These are phyloP conservation scores for Zygoascus meyerae DNA, from an alignment of 1,139 yeast genomes.

Conservation along the genomic window DNA sequence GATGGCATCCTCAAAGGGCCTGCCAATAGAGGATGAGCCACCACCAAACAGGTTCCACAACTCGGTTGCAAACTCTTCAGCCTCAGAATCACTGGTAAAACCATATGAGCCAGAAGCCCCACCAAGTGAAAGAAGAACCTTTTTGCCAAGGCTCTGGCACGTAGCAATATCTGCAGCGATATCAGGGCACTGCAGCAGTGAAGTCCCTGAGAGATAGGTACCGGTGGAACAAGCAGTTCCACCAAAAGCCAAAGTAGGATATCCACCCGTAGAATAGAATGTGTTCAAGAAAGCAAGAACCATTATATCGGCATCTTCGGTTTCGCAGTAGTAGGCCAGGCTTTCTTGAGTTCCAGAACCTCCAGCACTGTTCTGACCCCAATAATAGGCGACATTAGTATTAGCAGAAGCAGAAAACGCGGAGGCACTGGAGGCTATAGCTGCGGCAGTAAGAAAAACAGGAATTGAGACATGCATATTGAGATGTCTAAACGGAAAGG, in stretches of 20 bases:
- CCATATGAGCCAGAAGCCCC: conserved; percentile 83
- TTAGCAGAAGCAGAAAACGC: conserved; percentile 27
- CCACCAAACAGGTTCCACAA: conserved; percentile 85
- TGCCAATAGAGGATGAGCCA: conserved; percentile 46
- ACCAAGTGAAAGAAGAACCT: conserved; percentile 78
- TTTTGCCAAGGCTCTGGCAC: conserved; percentile 75
- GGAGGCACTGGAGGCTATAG: background rate
- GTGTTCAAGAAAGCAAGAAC: conserved; percentile 61
- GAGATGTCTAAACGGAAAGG: background rate
- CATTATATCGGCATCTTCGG: conserved; percentile 63
- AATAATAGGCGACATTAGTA: conserved; percentile 69
- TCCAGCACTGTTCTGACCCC: conserved; percentile 92
- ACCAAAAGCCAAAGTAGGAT: conserved; percentile 62
- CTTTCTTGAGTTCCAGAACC: conserved; percentile 51
- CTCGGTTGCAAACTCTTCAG: conserved; percentile 60
- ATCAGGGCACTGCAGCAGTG: conserved; percentile 32
- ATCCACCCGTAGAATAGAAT: conserved; percentile 45
- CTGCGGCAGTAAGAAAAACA: conserved; percentile 4
- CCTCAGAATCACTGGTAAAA: conserved; percentile 54
- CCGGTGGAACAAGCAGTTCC: conserved; percentile 45
- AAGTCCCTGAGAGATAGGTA: conserved; percentile 26
- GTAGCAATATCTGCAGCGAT: conserved; percentile 59
- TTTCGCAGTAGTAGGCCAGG: conserved; percentile 62
- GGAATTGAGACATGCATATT: background rate
- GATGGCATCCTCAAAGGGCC: conserved; percentile 69